Base-by-base conservation (phyloP, 106 monocot genomes). In the Allium fistulosum region DNA sequence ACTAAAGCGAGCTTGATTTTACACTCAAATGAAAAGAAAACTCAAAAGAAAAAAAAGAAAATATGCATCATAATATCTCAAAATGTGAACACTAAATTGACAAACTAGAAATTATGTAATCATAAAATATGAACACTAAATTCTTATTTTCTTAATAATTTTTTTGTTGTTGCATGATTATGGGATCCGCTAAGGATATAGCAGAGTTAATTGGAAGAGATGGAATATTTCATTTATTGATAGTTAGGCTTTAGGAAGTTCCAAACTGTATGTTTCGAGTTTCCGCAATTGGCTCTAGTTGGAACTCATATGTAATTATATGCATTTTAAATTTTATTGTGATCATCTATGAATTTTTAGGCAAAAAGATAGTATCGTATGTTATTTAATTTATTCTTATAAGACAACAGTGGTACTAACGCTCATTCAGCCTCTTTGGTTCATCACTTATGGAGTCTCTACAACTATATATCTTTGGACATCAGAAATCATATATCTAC, bases 381-480 rank as follows among this genome's bases (percentile, higher is more conserved):
- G 3, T 28, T 2, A 2, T 28, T 3, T 2, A 28, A 2, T 28
- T 28, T 28, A 28, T 28, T 28, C 28, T 28, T 28, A 28, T 3
- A 28, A 28, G 28, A 28, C 28, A 1, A 2, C 3, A 3, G 28
- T 28, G 28, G 28, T 61, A 61, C 5, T 27, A 7, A 14, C 15
- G 12, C 47, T 51, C 11, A 48, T 70, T 6, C 60, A 80, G 80
- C 16, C 75, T 80, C 28, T 27, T 72, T 49, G 76, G 63, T 48
- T 61, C 75, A 68, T 65, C 76, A 1, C 71, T 66, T 53, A 72
- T 80, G 80, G 48, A 80, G 68, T 80, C 80, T 51, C 80, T 80
- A 14, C 75, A 80, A 46, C 61, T 80, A 0, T 80, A 70, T 27
- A 8, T 80, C 48, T 80, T 76, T 72, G 71, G 80, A 10, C 18